Evolutionary conservation across 257 asterid species (phyloP).

Genomic region (Solanum bulbocastanum): DNA sequence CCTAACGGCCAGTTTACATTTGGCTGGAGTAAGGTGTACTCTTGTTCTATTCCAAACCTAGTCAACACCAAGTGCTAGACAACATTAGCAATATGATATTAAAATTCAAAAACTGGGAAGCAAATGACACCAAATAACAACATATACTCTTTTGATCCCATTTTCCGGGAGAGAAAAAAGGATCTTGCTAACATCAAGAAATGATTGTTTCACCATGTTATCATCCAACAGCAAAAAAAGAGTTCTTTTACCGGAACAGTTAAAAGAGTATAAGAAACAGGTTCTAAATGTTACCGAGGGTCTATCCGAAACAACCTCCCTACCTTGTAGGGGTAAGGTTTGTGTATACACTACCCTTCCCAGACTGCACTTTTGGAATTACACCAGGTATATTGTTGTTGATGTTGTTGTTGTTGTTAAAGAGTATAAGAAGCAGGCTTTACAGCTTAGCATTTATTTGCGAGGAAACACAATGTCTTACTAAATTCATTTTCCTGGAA

Average conservation of each 20-base stretch:
- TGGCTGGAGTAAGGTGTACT: slow-evolving; percentile 76
- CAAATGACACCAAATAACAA: background rate
- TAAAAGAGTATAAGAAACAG: background rate
- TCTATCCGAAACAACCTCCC: background rate
- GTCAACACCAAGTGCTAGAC: slow-evolving; percentile 6
- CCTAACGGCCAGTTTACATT: slow-evolving; percentile 91
- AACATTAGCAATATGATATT: background rate
- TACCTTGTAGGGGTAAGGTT: background rate
- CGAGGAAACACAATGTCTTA: background rate
- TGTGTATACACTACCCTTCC: background rate
- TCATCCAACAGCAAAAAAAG: background rate
- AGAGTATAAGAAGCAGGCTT: background rate
- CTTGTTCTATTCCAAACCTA: slow-evolving; percentile 96
- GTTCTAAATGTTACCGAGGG: background rate
- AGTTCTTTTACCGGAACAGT: background rate
- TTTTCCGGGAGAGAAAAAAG: background rate
- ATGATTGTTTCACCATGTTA: background rate
- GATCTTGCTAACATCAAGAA: background rate
- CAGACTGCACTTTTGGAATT: background rate
- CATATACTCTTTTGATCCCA: background rate
- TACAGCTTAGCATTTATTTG: background rate
- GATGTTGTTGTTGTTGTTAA: background rate
- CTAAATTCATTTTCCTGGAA: background rate
- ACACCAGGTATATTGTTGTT: background rate
- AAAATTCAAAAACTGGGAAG: background rate